These are phyloP conservation scores for Tubosaeta brunneosetosa DNA, from an alignment of 768 basidiomycete genomes.

Conservation along the genomic window DNA sequence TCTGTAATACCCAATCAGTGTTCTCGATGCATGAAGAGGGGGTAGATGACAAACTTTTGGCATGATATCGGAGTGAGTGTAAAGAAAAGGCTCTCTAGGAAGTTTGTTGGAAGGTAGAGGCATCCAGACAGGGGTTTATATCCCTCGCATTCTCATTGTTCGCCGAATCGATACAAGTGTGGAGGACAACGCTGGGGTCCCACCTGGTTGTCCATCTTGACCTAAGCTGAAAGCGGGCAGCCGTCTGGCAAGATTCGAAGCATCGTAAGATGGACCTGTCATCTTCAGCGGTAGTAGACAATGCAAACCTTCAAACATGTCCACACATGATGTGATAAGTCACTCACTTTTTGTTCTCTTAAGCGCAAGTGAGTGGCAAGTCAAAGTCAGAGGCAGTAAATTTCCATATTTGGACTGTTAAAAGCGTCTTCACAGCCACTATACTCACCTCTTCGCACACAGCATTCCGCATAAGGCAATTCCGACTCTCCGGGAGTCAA, in stretches of 20 bases:
- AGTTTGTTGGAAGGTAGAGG: not conserved
- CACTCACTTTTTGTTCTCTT: no score
- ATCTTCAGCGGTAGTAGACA: not conserved
- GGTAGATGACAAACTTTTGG: not conserved
- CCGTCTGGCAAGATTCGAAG: no score
- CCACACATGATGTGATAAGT: not conserved
- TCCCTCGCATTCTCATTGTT: conserved; percentile 1
- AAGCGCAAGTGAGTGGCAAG: not conserved
- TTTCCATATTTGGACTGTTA: not conserved
- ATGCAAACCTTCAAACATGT: not conserved
- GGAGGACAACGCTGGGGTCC: not conserved
- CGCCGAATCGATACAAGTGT: not conserved
- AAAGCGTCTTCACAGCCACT: not conserved
- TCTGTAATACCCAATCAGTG: not conserved
- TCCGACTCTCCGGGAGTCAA: no score
- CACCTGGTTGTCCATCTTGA: not conserved
- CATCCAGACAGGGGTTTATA: conserved; percentile 12
- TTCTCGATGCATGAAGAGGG: not conserved
- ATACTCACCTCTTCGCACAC: no score
- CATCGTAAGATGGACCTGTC: not conserved
- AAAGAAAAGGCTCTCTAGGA: not conserved
- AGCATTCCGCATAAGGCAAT: no score
- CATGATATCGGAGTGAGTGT: conserved; percentile 1
- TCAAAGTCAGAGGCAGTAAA: not conserved
- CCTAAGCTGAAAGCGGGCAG: conserved; percentile 9